These are phyloP conservation scores for Diaporthe sp. DNA, from an alignment of 2,329 filamentous ascomycete species.

Conservation along the genomic window DNA sequence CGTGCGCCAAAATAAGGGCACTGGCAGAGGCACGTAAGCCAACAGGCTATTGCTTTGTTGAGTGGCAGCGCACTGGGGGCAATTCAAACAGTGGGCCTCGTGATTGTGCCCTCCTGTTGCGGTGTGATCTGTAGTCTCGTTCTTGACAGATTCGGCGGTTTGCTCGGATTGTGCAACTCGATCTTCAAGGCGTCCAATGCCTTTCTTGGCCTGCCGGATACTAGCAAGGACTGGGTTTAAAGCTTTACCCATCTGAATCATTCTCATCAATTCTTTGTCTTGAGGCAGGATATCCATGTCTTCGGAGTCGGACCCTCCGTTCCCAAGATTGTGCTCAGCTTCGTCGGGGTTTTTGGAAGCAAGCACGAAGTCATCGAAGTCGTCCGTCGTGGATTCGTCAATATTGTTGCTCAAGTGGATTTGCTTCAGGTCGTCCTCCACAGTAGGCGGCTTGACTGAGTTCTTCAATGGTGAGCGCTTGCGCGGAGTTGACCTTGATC, in stretches of 20 bases:
- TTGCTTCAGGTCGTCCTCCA: slow-evolving; percentile 68
- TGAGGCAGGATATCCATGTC: slow-evolving; percentile 46
- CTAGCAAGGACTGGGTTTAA: slow-evolving; percentile 65
- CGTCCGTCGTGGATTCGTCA: slow-evolving; percentile 72
- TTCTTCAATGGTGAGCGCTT: slow-evolving; percentile 64
- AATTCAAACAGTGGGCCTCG: slow-evolving; percentile 28
- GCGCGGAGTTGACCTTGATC: slow-evolving; percentile 58
- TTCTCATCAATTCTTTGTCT: slow-evolving; percentile 59
- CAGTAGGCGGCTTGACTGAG: slow-evolving; percentile 66
- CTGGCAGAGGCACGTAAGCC: slow-evolving; percentile 57
- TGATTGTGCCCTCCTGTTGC: neutral
- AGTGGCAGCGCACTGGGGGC: slow-evolving; percentile 10
- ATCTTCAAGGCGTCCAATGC: slow-evolving; percentile 71
- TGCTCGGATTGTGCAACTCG: slow-evolving; percentile 60
- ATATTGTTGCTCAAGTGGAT: slow-evolving; percentile 67
- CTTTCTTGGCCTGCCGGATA: slow-evolving; percentile 68
- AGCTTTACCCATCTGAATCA: slow-evolving; percentile 66
- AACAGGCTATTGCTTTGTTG: slow-evolving; percentile 42
- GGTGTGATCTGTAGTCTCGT: neutral
- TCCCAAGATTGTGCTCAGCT: slow-evolving; percentile 47
- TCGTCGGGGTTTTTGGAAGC: slow-evolving; percentile 48
- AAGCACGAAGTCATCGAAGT: slow-evolving; percentile 65
- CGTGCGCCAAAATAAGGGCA: slow-evolving; percentile 63
- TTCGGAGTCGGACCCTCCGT: slow-evolving; percentile 32
- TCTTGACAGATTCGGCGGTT: neutral